A percentile compares a stretch with the other conserved stretches of the same genome.
Conservation (phyloP, 2,329 filamentous ascomycete genomes). For the Hypoxylon sp. region DNA sequence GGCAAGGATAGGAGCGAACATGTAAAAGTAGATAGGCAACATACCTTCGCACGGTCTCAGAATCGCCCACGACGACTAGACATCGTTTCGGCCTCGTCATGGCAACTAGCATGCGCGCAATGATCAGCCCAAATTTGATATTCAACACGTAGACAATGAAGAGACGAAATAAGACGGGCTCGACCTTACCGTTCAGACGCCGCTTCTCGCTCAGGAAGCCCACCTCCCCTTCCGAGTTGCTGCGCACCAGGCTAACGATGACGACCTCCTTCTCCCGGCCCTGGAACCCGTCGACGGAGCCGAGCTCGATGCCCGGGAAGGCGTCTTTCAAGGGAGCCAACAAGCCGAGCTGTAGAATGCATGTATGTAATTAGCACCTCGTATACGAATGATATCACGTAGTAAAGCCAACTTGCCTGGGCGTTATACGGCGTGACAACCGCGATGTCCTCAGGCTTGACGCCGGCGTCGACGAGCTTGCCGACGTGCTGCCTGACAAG, state of each 20-base stretch:
- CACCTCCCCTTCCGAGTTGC: conserved; percentile 85
- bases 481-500: conserved; percentile 81
- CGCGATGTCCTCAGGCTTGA: conserved; percentile 85
- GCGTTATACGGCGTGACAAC: conserved; percentile 97
- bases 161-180: background rate
- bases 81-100: conserved; percentile 96
- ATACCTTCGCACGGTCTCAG: conserved; percentile 88
- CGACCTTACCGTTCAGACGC: conserved; percentile 82
- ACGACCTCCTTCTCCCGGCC: conserved; percentile 97
- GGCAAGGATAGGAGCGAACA: conserved; percentile 17
- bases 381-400: conserved; percentile 2
- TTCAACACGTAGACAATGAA: background rate
- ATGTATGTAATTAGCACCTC: background rate
- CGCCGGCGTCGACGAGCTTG: conserved; percentile 78
- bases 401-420: conserved; percentile 65
- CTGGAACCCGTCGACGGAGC: conserved; percentile 96
- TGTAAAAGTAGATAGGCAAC: conserved; percentile 48
- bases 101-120: conserved; percentile 68
- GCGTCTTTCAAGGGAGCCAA: conserved; percentile 81
- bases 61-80: conserved; percentile 90
- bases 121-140: conserved; percentile 41
- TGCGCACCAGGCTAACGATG: conserved; percentile 90
- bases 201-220: conserved; percentile 94
- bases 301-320: conserved; percentile 89
- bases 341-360: conserved; percentile 72